Percentiles rank a stretch among this genome's conserved stretches.
Evolutionary conservation across 371 early-diverging fungal genomes (phyloP).

Genomic region (Mycotypha africana): DNA sequence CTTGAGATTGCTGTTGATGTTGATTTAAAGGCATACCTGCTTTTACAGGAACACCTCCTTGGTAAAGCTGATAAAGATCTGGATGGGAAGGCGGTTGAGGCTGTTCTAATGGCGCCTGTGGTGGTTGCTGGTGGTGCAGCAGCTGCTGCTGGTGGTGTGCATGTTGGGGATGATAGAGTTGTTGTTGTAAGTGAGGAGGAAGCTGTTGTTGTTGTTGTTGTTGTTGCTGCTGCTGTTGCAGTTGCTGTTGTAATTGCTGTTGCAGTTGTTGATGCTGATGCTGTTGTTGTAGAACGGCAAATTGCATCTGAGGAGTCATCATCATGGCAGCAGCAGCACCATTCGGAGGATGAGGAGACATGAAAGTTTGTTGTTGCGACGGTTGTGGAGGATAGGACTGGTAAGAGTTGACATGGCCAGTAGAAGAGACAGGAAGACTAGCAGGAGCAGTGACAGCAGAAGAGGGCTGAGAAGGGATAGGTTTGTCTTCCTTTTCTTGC

Average conservation of each 20-base stretch:
- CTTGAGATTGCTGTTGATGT: constrained; percentile 20
- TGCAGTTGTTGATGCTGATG: not conserved
- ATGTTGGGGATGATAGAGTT: too few species aligned
- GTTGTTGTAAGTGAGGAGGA: too few species aligned
- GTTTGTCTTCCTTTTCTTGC: too few species aligned
- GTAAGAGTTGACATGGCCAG: too few species aligned
- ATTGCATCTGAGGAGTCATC: not conserved
- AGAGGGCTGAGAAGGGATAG: too few species aligned
- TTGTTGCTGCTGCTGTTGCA: too few species aligned
- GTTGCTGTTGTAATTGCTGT: too few species aligned
- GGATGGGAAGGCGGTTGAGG: too few species aligned
- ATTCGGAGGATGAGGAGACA: constrained; percentile 4
- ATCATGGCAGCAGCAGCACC: constrained; percentile 6
- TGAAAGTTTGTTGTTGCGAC: not conserved
- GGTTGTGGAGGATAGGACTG: constrained; percentile 5
- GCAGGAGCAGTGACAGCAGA: not conserved
- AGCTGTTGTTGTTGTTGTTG: too few species aligned
- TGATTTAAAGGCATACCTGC: constrained; percentile 18
- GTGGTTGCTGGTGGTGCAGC: too few species aligned
- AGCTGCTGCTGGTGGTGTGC: too few species aligned
- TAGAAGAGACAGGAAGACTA: not conserved
- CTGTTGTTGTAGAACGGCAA: not conserved
- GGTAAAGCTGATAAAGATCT: not conserved
- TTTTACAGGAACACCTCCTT: constrained; percentile 13
- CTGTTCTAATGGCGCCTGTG: too few species aligned